Evolutionary conservation across 176 grass and related monocot species (phyloP), one percentile per base, ranked within the genome.

Genomic region (Eleusine indica): DNA sequence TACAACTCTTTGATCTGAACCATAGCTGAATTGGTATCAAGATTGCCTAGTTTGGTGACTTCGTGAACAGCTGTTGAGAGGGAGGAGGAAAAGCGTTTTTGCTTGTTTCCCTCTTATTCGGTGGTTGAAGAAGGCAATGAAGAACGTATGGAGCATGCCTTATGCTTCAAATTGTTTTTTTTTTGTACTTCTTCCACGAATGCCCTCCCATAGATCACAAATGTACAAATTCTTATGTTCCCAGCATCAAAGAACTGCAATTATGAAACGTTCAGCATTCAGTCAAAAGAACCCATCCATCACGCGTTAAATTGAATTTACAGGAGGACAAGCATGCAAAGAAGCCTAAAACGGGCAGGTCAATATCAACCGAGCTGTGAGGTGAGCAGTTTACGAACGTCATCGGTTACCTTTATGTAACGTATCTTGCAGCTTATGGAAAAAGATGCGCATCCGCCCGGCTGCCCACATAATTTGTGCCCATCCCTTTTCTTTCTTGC

Each of bases 1-100:
- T 98, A 98, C 93, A 95, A 93, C 66, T 98, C 96, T 74, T 89
- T 98, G 80, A 98, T 93, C 89, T 93, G 89, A 91, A 98, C 96
- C 93, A 98, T 98, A 83, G 70, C 66, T 48, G 58, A 76, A 80
- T 48, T 17, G 38, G 63, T 38, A 74, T 40, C 68, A 12, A 37
- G 42, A 82, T 44, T 14, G 38, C 54, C 43, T 77, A 67, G 13
- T 82, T 29, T 21, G 66, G 79, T 61, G 62, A 25, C 43, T 29
- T 37, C 21, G 4, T 77, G 67, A 57, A 19, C 44, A 40, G 70
- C 61, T 69, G 13, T 18, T 67, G 60, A 52, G 14, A 47, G 39
- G 56, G 48, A 29, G 49, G 62, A 12, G 29, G 37, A 60, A 60
- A 40, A 66, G 25, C 32, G 44, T 60, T 51, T 16, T n/a, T 60